Percentiles rank a stretch among this genome's conserved stretches.
These are phyloP conservation scores for Stachybotrys echinatus DNA, from an alignment of 2,329 filamentous ascomycete species.

Conservation along the genomic window DNA sequence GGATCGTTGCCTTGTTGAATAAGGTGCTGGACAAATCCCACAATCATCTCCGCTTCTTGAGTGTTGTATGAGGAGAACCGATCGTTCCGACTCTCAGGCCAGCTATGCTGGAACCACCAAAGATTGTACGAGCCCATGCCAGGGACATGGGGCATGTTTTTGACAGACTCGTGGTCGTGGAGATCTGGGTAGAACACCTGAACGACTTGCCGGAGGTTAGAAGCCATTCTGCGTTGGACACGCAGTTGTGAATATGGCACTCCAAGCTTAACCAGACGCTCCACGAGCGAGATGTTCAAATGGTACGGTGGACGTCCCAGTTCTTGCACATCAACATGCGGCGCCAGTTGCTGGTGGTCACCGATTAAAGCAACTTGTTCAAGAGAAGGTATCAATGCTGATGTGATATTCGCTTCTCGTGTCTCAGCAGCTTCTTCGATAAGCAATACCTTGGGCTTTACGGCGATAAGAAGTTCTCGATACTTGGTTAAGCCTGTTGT, in stretches of 20 bases:
- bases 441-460: conserved; percentile 63
- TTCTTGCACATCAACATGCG: conserved; percentile 57
- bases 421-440: conserved; percentile 81
- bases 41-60: conserved; percentile 71
- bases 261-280: conserved; percentile 64
- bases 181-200: conserved; percentile 42
- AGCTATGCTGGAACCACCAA: conserved; percentile 45
- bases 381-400: conserved; percentile 44
- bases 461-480: conserved; percentile 58
- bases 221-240: conserved; percentile 61
- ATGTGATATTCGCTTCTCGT: conserved; percentile 55
- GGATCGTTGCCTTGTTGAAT: conserved; percentile 57
- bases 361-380: conserved; percentile 59
- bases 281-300: conserved; percentile 72
- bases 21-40: conserved; percentile 67
- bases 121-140: conserved; percentile 36
- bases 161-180: conserved; percentile 37
- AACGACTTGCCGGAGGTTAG: conserved; percentile 37
- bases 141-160: conserved; percentile 32
- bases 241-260: conserved; percentile 51
- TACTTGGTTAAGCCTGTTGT: conserved; percentile 82
- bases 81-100: conserved; percentile 58
- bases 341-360: conserved; percentile 75
- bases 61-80: conserved; percentile 64
- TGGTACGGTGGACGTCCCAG: conserved; percentile 57